phyloP scores from a whole-genome alignment of 1,284 basidiomycete genomes.

The Cutaneotrichosporon sp. region DNA sequence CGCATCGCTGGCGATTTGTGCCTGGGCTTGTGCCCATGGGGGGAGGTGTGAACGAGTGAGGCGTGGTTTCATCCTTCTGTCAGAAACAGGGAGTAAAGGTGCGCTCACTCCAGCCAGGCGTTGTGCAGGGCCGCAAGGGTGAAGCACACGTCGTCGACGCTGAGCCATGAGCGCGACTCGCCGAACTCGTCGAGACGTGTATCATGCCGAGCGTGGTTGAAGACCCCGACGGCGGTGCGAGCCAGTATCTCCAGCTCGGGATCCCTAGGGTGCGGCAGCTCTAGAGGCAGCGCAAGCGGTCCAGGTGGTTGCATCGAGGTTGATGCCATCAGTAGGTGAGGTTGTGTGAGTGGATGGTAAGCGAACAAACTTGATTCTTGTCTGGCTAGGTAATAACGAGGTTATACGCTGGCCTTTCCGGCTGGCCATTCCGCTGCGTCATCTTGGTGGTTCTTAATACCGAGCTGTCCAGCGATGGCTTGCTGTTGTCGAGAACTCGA shows the following conservation, averaged over 20 bases:
- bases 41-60: not conserved
- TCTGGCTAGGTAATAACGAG: too few species aligned
- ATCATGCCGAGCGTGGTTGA: not conserved
- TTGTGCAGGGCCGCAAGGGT: not conserved
- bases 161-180: not conserved
- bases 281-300: not conserved
- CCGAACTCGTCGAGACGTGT: not conserved
- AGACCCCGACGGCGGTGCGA: not conserved
- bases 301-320: too few species aligned
- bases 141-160: not conserved
- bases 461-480: too few species aligned
- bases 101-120: not conserved
- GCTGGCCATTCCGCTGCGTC: too few species aligned
- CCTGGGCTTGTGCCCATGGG: not conserved
- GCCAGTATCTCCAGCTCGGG: not conserved
- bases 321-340: too few species aligned
- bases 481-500: too few species aligned
- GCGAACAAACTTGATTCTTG: too few species aligned
- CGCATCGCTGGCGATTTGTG: not conserved
- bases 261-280: not conserved
- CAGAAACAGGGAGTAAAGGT: not conserved
- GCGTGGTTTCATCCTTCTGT: not conserved
- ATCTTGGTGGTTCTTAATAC: too few species aligned
- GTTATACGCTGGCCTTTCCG: too few species aligned
- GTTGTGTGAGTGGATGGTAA: too few species aligned